phyloP scores from a whole-genome alignment of 371 early-diverging fungal species.

The Mortierella sp. region DNA sequence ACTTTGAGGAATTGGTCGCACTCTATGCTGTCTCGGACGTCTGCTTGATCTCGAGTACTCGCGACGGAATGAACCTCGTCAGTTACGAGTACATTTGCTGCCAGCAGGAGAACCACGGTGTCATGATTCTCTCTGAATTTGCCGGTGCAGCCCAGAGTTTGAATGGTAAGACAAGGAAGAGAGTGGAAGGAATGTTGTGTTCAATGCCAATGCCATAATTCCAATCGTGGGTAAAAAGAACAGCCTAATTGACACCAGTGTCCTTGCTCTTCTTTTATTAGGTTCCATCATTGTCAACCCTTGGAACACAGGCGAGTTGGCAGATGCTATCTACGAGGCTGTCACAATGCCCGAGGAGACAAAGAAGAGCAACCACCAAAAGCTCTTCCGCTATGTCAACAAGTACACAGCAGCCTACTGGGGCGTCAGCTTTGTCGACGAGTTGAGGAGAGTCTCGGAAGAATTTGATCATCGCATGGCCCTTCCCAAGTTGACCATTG shows the following conservation, averaged over 20 bases:
- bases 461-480: conserved; percentile 79
- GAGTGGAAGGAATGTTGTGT: not conserved
- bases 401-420: conserved; percentile 99
- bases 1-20: conserved; percentile 96
- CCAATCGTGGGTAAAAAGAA: too few relatives aligned
- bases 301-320: conserved; percentile 98
- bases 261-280: conserved; percentile 13
- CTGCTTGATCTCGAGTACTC: conserved; percentile 96
- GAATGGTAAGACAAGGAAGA: conserved; percentile 75
- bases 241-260: not conserved
- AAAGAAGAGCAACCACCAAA: conserved; percentile 89
- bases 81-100: conserved; percentile 98
- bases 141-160: conserved; percentile 99
- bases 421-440: conserved; percentile 96
- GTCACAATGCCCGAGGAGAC: conserved; percentile 91
- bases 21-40: conserved; percentile 97
- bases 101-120: conserved; percentile 95
- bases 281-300: conserved; percentile 97
- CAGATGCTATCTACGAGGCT: conserved; percentile 92
- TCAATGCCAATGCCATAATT: too few relatives aligned
- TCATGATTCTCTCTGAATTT: conserved; percentile 98
- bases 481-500: conserved; percentile 72
- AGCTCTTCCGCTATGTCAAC: conserved; percentile 93
- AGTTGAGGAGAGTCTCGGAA: conserved; percentile 68
- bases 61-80: conserved; percentile 99